A percentile compares a stretch with the other conserved stretches of the same genome.
phyloP scores from a whole-genome alignment of 345 rosid genomes.

The Cardamine occulta region DNA sequence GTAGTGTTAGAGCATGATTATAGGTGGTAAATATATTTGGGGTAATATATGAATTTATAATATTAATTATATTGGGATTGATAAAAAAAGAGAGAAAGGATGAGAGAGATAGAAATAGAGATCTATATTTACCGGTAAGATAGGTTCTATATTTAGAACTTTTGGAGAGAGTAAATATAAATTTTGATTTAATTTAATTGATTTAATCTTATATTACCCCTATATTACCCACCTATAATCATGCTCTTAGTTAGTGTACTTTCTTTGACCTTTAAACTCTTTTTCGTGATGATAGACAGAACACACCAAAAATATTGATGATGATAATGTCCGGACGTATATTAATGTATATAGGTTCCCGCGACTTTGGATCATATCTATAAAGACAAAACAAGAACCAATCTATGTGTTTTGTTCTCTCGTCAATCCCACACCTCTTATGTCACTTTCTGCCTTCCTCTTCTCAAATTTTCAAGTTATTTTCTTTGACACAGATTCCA shows the following conservation, averaged over 20 bases:
- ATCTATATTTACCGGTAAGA: too few relatives aligned
- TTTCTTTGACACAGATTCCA: neutral
- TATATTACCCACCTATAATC: too few relatives aligned
- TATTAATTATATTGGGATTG: too few relatives aligned
- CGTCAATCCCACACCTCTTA: constrained; percentile 36
- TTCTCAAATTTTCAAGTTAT: neutral
- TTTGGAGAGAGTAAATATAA: too few relatives aligned
- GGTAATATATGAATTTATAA: too few relatives aligned
- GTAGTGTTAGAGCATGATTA: too few relatives aligned
- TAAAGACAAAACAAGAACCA: constrained; percentile 39
- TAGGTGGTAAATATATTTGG: too few relatives aligned
- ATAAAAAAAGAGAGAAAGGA: too few relatives aligned
- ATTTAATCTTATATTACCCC: too few relatives aligned
- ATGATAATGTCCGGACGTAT: constrained; percentile 21
- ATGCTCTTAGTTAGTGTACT: constrained; percentile 27
- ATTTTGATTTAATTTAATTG: too few relatives aligned
- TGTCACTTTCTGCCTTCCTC: constrained; percentile 36
- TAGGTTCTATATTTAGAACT: too few relatives aligned
- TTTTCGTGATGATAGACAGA: neutral
- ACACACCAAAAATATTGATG: constrained; percentile 19
- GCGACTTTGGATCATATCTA: constrained; percentile 30
- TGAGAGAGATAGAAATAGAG: too few relatives aligned
- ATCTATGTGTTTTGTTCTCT: constrained; percentile 18
- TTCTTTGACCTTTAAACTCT: constrained; percentile 34
- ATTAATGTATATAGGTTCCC: constrained; percentile 7